These are phyloP conservation scores for Tricholoma sp. DNA, from an alignment of 768 basidiomycete genomes.

Conservation along the genomic window DNA sequence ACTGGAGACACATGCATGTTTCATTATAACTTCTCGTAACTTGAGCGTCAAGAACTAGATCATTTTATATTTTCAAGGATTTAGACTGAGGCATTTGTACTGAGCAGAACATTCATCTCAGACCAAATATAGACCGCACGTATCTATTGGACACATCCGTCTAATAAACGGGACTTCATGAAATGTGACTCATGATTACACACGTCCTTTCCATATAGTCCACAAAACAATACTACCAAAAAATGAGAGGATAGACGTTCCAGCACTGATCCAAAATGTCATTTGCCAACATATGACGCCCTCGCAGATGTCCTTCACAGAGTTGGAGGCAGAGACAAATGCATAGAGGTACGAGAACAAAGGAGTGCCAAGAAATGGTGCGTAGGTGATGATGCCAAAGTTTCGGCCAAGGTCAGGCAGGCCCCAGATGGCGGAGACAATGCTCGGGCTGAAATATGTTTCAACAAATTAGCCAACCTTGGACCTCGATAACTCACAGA, in stretches of 20 bases:
- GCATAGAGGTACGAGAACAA: constrained; percentile 79
- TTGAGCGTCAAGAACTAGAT: too few species aligned
- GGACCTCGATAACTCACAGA: constrained; percentile 41
- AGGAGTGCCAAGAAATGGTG: constrained; percentile 71
- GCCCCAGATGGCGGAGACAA: constrained; percentile 72
- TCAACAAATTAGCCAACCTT: constrained; percentile 1
- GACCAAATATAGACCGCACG: too few species aligned
- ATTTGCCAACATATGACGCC: constrained; percentile 60
- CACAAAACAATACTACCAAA: constrained; percentile 46
- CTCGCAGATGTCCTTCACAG: constrained; percentile 40
- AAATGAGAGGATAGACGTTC: constrained; percentile 40
- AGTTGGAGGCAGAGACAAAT: constrained; percentile 51
- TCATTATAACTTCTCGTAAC: too few species aligned
- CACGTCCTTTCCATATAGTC: constrained; percentile 54
- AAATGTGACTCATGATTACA: constrained; percentile 33
- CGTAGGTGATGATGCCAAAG: constrained; percentile 69
- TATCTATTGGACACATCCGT: too few species aligned
- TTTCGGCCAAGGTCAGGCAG: constrained; percentile 66
- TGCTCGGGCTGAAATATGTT: constrained; percentile 48
- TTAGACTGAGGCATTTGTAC: too few species aligned
- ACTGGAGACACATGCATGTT: too few species aligned
- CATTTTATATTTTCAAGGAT: too few species aligned
- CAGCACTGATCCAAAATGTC: constrained; percentile 55
- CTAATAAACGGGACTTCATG: too few species aligned
- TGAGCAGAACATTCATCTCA: too few species aligned